Conservation (phyloP, 2,329 filamentous ascomycete species). For the Teratosphaeria viscida region DNA sequence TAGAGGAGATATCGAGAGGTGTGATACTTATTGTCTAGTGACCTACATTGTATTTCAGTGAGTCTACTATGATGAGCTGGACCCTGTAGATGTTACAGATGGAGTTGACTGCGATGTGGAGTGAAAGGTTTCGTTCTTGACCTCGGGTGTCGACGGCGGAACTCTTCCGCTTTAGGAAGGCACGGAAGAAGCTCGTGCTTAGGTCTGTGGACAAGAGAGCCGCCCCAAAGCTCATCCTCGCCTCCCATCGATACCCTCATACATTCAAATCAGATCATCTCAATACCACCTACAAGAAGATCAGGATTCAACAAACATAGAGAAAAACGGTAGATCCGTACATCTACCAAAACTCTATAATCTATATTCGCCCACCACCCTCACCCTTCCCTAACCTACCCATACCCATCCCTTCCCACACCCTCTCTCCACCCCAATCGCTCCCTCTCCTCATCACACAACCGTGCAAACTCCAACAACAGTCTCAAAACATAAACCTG, state of each 20-base stretch:
- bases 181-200: neutral
- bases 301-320: too few species aligned
- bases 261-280: too few species aligned
- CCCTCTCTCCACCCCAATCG: slow-evolving; percentile 28
- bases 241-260: too few species aligned
- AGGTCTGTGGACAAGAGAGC: too few species aligned
- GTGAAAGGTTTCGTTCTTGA: neutral
- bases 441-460: slow-evolving; percentile 33
- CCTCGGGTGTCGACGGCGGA: neutral
- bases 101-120: neutral
- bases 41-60: neutral
- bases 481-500: slow-evolving; percentile 58
- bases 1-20: neutral
- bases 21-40: neutral
- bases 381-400: neutral
- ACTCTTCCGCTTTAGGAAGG: neutral
- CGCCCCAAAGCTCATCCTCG: too few species aligned
- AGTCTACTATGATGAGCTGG: neutral
- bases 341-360: neutral
- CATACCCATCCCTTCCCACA: neutral
- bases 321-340: neutral
- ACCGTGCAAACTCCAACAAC: slow-evolving; percentile 34
- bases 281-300: too few species aligned
- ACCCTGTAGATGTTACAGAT: neutral
- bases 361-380: neutral